These are phyloP conservation scores for Nemania diffusa DNA, from an alignment of 2,329 filamentous ascomycete species.

Conservation along the genomic window DNA sequence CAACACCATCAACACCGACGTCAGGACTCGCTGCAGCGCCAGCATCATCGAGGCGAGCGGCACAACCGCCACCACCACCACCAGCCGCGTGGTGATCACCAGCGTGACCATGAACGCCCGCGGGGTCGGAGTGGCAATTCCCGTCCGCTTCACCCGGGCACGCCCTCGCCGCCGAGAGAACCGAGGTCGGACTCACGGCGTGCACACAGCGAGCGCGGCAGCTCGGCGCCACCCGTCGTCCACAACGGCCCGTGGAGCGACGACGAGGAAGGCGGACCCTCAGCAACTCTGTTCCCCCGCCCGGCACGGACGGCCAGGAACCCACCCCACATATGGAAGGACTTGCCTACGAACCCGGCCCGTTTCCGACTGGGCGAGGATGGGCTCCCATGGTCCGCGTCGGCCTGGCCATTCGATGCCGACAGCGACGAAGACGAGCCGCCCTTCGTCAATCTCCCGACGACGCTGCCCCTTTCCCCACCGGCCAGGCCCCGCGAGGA, in stretches of 20 bases:
- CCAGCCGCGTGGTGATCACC: not conserved
- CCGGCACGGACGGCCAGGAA: conserved; percentile 35
- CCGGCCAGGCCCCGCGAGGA: conserved; percentile 37
- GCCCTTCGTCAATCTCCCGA: conserved; percentile 41
- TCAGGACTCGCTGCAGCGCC: conserved; percentile 32
- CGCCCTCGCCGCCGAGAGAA: conserved; percentile 32
- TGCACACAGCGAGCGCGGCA: conserved; percentile 57
- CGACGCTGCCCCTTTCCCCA: conserved; percentile 40
- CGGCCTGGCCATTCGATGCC: conserved; percentile 50
- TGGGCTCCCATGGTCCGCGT: conserved; percentile 59
- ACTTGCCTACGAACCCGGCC: conserved; percentile 54
- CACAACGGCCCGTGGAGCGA: conserved; percentile 61
- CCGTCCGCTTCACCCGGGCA: conserved; percentile 4
- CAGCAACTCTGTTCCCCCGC: conserved; percentile 46
- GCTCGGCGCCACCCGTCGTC: conserved; percentile 61
- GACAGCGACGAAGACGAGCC: conserved; percentile 42
- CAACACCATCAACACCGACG: conserved; percentile 45
- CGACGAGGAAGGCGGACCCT: conserved; percentile 47
- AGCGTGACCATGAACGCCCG: conserved; percentile 36
- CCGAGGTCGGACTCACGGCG: conserved; percentile 42
- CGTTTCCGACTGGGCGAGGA: conserved; percentile 60
- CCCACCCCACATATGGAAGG: conserved; percentile 53
- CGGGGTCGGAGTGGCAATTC: conserved; percentile 34
- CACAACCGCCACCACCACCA: conserved; percentile 19
- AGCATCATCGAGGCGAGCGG: conserved; percentile 31